Conservation (phyloP, 1,284 basidiomycete genomes). For the Cutaneotrichosporon cutaneum region DNA sequence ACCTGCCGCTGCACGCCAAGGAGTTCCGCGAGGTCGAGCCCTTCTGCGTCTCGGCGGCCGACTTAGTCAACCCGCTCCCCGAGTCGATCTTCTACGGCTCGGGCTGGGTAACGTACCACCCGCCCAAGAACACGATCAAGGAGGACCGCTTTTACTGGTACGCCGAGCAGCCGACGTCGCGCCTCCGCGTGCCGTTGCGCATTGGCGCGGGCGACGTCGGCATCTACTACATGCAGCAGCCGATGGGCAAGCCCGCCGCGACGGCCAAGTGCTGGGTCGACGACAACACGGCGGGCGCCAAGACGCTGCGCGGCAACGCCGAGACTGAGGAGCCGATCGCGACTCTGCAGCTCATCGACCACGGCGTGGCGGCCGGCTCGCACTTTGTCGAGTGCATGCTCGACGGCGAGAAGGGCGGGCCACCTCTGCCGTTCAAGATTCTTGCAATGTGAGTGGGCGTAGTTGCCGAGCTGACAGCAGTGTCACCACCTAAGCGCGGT, state of each 20-base stretch:
- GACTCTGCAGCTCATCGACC: slow-evolving; percentile 68
- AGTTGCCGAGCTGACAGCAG: slow-evolving; percentile 7
- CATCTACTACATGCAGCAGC: slow-evolving; percentile 52
- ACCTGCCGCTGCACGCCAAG: slow-evolving; percentile 62
- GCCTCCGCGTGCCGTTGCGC: slow-evolving; percentile 48
- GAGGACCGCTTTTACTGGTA: slow-evolving; percentile 80
- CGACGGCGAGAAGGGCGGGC: slow-evolving; percentile 70
- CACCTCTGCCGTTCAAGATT: slow-evolving; percentile 67
- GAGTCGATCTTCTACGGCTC: slow-evolving; percentile 82
- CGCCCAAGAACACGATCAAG: slow-evolving; percentile 56
- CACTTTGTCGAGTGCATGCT: slow-evolving; percentile 79
- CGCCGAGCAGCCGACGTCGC: slow-evolving; percentile 55
- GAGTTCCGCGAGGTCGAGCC: slow-evolving; percentile 81
- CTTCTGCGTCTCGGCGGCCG: slow-evolving; percentile 87
- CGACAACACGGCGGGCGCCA: slow-evolving; percentile 53
- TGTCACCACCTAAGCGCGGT: slow-evolving; percentile 13
- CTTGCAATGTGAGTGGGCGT: slow-evolving; percentile 60
- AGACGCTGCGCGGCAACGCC: slow-evolving; percentile 50
- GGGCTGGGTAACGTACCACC: slow-evolving; percentile 79
- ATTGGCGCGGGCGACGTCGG: slow-evolving; percentile 54
- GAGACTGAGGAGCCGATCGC: slow-evolving; percentile 37
- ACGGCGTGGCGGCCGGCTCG: slow-evolving; percentile 66
- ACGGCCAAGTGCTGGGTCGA: slow-evolving; percentile 55
- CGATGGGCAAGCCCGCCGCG: slow-evolving; percentile 49
- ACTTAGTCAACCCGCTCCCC: slow-evolving; percentile 89